Conservation (phyloP, 225 moss, liverwort and hornwort species). For the Neckera pumila region DNA sequence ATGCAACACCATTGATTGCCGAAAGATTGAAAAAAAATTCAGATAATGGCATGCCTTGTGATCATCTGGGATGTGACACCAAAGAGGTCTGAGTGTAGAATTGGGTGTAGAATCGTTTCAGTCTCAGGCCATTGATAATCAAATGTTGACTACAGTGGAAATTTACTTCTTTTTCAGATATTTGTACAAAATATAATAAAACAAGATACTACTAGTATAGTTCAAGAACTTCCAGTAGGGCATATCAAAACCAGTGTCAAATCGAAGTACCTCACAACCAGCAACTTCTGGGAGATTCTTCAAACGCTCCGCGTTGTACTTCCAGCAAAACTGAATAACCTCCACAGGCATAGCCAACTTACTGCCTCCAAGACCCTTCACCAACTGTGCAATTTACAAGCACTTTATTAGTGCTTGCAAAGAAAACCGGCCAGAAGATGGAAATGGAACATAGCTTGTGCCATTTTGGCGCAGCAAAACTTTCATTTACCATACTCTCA, state of each 20-base stretch:
- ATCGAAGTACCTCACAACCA: constrained; percentile 68
- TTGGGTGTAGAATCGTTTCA: neutral
- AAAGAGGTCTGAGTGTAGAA: neutral
- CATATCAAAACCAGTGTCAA: neutral
- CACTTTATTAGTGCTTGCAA: neutral
- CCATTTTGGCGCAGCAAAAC: neutral
- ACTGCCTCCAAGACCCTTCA: constrained; percentile 85
- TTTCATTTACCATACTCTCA: neutral
- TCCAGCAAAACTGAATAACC: constrained; percentile 94
- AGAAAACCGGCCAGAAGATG: neutral
- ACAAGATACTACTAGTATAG: neutral
- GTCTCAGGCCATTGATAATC: neutral
- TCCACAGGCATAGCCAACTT: constrained; percentile 85
- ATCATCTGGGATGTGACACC: neutral
- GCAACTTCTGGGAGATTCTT: constrained; percentile 74
- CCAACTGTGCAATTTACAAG: constrained; percentile 33
- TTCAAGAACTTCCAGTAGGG: neutral
- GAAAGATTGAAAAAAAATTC: neutral
- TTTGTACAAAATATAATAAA: neutral
- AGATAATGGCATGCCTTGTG: neutral
- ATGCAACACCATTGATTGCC: neutral
- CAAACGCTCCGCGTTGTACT: constrained; percentile 84
- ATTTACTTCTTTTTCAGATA: neutral
- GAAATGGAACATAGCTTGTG: neutral
- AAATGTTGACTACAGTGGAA: neutral